Evolutionary conservation across 192 early-diverging fungal genomes (phyloP).

Genomic region (Physocladia obscura): DNA sequence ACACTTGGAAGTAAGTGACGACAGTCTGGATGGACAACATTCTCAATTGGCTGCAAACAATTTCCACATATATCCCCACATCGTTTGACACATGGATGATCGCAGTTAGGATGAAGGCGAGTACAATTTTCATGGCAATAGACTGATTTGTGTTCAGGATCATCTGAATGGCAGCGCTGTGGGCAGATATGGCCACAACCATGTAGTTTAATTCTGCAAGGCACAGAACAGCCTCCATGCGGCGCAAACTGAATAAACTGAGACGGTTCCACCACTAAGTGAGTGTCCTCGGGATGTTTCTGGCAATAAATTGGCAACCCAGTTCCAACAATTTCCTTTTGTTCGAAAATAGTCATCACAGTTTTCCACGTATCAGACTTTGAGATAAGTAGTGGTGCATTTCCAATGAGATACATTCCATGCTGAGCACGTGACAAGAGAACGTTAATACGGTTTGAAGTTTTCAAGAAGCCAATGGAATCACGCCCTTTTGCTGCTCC

Average conservation of each 20-base stretch:
- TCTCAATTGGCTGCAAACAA: background rate
- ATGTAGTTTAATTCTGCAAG: conserved; percentile 40
- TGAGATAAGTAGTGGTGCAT: conserved; percentile 35
- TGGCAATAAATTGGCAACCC: conserved; percentile 50
- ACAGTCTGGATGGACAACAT: conserved; percentile 28
- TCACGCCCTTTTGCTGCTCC: conserved; percentile 1
- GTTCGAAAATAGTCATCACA: conserved; percentile 39
- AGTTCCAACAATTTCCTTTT: conserved; percentile 33
- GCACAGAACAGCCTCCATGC: conserved; percentile 51
- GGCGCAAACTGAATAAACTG: conserved; percentile 40
- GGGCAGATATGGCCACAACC: conserved; percentile 58
- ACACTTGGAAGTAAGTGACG: conserved; percentile 21
- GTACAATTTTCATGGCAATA: conserved; percentile 46
- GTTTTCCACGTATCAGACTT: conserved; percentile 40
- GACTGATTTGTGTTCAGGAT: conserved; percentile 40
- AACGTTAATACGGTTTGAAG: conserved; percentile 57
- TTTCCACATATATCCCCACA: conserved; percentile 53
- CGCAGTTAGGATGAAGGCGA: conserved; percentile 38
- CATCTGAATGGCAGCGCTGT: conserved; percentile 51
- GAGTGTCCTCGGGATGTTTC: conserved; percentile 41
- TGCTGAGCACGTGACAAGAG: conserved; percentile 58
- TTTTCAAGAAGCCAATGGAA: conserved; percentile 57
- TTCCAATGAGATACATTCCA: conserved; percentile 60
- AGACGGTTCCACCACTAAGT: conserved; percentile 28
- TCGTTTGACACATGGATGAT: conserved; percentile 44